Conservation (phyloP, 192 early-diverging fungal genomes). For the Jimgerdemannia flammicorona region DNA sequence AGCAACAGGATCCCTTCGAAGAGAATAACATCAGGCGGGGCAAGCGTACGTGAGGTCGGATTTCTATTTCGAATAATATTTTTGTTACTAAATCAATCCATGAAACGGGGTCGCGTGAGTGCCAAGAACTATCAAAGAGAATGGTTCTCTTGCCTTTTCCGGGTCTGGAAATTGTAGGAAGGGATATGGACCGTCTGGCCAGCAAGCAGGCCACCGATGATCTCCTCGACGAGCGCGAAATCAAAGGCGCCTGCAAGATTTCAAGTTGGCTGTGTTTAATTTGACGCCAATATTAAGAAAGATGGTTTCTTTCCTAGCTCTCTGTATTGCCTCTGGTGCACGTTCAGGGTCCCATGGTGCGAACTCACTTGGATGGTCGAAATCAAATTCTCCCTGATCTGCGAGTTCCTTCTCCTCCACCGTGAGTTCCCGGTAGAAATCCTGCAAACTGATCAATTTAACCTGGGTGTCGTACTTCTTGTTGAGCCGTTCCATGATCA, state of each 20-base stretch:
- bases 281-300: neutral
- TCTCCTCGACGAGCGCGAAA: slow-evolving; percentile 58
- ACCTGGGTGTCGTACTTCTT: slow-evolving; percentile 34
- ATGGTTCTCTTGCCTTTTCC: slow-evolving; percentile 29
- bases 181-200: slow-evolving; percentile 55
- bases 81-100: neutral
- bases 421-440: slow-evolving; percentile 59
- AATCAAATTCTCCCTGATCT: slow-evolving; percentile 50
- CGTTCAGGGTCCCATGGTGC: neutral
- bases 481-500: slow-evolving; percentile 28
- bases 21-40: slow-evolving; percentile 63
- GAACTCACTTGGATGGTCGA: slow-evolving; percentile 59
- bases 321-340: too few relatives aligned
- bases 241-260: slow-evolving; percentile 59
- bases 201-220: slow-evolving; percentile 44
- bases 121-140: slow-evolving; percentile 3
- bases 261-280: neutral
- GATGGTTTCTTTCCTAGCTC: too few relatives aligned
- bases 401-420: slow-evolving; percentile 46
- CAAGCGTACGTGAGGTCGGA: slow-evolving; percentile 24
- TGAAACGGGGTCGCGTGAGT: neutral
- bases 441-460: slow-evolving; percentile 57
- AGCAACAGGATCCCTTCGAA: slow-evolving; percentile 77
- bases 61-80: slow-evolving; percentile 7
- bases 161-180: slow-evolving; percentile 54